Conservation (phyloP, 1,284 basidiomycete species). For the Cerrena zonata region DNA sequence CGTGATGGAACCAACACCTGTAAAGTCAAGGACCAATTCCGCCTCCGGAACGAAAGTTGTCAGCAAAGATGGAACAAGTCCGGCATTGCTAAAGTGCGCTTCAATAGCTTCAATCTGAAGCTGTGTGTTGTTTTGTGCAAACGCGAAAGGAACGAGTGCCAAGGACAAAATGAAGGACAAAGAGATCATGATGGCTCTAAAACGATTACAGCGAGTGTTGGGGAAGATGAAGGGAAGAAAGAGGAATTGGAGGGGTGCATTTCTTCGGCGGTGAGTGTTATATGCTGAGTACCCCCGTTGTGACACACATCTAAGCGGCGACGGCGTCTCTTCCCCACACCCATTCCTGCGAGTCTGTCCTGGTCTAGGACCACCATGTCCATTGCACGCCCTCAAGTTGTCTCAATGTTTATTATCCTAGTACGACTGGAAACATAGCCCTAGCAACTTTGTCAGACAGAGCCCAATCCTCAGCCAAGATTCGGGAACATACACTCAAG, state of each 20-base stretch:
- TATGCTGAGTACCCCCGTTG: background rate
- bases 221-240: conserved; percentile 11
- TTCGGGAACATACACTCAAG: too few species aligned
- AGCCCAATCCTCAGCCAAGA: too few species aligned
- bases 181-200: conserved; percentile 10
- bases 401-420: too few species aligned
- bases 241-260: background rate
- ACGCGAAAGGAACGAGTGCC: conserved; percentile 35
- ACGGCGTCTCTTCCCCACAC: background rate
- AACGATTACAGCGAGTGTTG: background rate
- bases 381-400: too few species aligned
- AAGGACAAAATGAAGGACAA: conserved; percentile 27
- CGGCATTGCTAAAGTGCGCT: conserved; percentile 55
- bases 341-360: too few species aligned
- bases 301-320: background rate
- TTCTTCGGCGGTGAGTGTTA: background rate
- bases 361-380: too few species aligned
- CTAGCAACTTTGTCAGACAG: too few species aligned
- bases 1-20: conserved; percentile 42
- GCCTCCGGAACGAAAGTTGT: conserved; percentile 52
- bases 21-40: conserved; percentile 47
- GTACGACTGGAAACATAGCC: too few species aligned
- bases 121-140: conserved; percentile 30
- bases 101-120: conserved; percentile 48
- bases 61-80: conserved; percentile 55